Conservation (phyloP, 148 eudicot species). For the Camellia sinensis region DNA sequence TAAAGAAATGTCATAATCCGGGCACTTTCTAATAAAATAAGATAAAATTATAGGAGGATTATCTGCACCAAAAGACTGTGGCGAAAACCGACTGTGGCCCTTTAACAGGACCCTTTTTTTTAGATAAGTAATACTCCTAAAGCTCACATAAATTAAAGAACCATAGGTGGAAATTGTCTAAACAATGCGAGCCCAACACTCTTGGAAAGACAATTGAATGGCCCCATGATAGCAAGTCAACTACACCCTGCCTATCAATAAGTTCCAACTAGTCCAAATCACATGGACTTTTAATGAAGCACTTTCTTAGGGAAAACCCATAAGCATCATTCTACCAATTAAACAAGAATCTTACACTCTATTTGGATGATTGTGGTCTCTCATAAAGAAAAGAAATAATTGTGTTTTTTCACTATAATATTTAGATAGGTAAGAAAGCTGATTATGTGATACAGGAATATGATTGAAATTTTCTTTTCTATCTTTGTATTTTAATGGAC, state of each 20-base stretch:
- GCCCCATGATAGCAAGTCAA: not conserved
- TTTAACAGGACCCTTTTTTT: not conserved
- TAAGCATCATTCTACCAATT: not conserved
- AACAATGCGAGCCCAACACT: not conserved
- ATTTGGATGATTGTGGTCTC: no score
- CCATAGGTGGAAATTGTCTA: not conserved
- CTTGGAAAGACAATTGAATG: not conserved
- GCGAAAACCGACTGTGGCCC: not conserved
- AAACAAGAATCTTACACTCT: not conserved
- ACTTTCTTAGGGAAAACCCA: not conserved
- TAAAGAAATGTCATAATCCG: not conserved
- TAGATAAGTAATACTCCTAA: not conserved
- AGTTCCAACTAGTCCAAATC: not conserved
- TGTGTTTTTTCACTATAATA: no score
- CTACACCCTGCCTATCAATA: not conserved
- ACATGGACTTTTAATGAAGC: not conserved
- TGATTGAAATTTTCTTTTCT: no score
- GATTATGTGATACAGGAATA: no score
- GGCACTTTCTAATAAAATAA: not conserved
- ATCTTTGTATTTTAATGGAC: no score
- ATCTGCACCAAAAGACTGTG: not conserved
- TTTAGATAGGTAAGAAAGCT: no score
- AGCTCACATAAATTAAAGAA: not conserved
- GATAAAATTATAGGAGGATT: not conserved
- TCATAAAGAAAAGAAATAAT: no score